Conservation (phyloP, 805 yeast genomes). For the Pichia rugopelliculosa region DNA sequence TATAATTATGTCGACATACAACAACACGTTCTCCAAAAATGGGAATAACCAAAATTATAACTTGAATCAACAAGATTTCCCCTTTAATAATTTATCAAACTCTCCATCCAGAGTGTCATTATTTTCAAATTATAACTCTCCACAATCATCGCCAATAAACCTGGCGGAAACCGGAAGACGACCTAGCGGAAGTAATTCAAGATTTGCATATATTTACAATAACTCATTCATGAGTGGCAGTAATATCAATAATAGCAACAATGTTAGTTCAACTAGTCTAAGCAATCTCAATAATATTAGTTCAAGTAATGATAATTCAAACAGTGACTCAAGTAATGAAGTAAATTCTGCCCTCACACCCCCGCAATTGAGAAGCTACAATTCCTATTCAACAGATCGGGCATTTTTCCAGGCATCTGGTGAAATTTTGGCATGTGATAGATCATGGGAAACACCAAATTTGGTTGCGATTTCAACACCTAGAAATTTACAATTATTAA, state of each 20-base stretch:
- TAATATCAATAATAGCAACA: conserved; percentile 11
- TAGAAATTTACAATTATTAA: conserved; percentile 33
- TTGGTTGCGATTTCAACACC: conserved; percentile 37
- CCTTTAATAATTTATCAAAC: neutral
- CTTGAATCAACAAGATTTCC: neutral
- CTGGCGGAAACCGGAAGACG: conserved; percentile 21
- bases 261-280: neutral
- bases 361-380: neutral
- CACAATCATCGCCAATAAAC: conserved; percentile 16
- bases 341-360: neutral
- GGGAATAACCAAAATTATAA: neutral
- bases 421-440: conserved; percentile 30
- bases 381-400: conserved; percentile 13
- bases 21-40: neutral
- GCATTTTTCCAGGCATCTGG: conserved; percentile 25
- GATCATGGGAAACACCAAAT: conserved; percentile 28
- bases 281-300: neutral
- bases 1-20: neutral
- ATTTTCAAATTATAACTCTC: neutral
- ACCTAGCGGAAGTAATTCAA: conserved; percentile 34
- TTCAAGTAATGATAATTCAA: neutral
- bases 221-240: conserved; percentile 8
- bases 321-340: neutral
- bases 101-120: conserved; percentile 3
- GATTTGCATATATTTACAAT: conserved; percentile 55